These are phyloP conservation scores for Cucurbitaria berberidis DNA, from an alignment of 2,329 filamentous ascomycete genomes.

Conservation along the genomic window DNA sequence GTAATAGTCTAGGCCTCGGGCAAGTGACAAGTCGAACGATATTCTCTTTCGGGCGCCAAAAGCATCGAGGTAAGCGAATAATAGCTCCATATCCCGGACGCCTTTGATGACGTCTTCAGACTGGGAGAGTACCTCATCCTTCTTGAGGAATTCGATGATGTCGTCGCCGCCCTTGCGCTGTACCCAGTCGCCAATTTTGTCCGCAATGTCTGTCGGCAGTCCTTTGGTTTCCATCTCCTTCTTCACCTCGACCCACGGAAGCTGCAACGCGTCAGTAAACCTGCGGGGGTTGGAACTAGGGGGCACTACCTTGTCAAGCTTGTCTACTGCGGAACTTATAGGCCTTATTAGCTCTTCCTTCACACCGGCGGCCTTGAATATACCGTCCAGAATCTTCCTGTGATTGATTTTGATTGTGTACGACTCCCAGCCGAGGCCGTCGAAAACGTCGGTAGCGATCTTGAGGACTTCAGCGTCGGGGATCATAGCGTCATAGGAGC, in stretches of 20 bases:
- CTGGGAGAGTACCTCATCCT: conserved; percentile 53
- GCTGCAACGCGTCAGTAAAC: conserved; percentile 33
- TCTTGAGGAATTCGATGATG: conserved; percentile 60
- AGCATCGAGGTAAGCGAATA: conserved; percentile 82
- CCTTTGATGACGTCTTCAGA: conserved; percentile 74
- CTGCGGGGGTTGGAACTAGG: background rate
- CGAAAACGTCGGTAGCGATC: conserved; percentile 85
- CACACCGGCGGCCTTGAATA: conserved; percentile 91
- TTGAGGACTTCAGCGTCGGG: conserved; percentile 89
- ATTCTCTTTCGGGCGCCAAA: conserved; percentile 75
- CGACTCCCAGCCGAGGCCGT: conserved; percentile 74
- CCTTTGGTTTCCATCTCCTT: conserved; percentile 97
- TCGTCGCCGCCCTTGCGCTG: conserved; percentile 76
- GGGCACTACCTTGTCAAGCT: conserved; percentile 77
- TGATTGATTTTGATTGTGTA: conserved; percentile 96
- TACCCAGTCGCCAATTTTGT: conserved; percentile 88
- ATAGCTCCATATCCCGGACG: conserved; percentile 77
- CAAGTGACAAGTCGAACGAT: conserved; percentile 88
- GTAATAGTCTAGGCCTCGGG: conserved; percentile 91
- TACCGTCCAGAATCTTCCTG: conserved; percentile 88
- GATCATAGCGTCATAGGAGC: conserved; percentile 86
- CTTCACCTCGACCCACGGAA: conserved; percentile 84
- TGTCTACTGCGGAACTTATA: conserved; percentile 93
- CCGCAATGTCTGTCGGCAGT: conserved; percentile 74
- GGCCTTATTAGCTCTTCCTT: conserved; percentile 84